Base-by-base conservation (phyloP, 2,329 filamentous ascomycete genomes). In the Zalaria sp. region DNA sequence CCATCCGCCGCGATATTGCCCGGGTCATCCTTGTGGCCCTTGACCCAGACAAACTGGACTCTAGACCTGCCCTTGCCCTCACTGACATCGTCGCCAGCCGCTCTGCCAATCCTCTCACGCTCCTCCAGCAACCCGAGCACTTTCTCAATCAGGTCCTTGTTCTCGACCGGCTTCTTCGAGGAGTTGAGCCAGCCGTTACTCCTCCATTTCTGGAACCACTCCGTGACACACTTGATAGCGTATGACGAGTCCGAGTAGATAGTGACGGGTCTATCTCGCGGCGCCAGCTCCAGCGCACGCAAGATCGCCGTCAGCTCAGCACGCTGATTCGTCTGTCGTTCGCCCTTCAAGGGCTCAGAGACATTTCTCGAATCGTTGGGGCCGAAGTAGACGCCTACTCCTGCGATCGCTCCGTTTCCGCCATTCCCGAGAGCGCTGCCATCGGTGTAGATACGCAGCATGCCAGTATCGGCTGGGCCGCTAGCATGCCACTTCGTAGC, bases 241-340 rank as follows among this genome's bases (percentile, higher is more conserved):
- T 96, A 96, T 54, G 79, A 79, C 60, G 83, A 91, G 63, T 98
- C 91, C n/a, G 80, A 87, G 57, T 80, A 73, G 49, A 98, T 93
- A 43, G 79, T 72, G 8, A 93, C 73, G 45, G 77, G 69, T 43
- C 82, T 72, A 44, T 79, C 69, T 10, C 73, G 63, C 1, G 83
- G 79, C 2, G 80, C 77, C 37, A 81, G 74, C 54, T 95, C 78
- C 25, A 96, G 69, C 1, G 88, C 88, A 43, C 88, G 81, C 27
- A 84, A 68, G 47, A 96, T 81, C 5, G 87, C 91, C 25, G 83
- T 88, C 44, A 98, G 69, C 64, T 98, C 91, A n/a, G 89, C 91
- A 3, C 91, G 83, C 60, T 96, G 86, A 58, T 98, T 98, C 1
- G 91, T 96, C 62, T 96, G 91, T 6, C 71, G 69, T 10, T 72